A percentile compares a stretch with the other conserved stretches of the same genome.
Evolutionary conservation across 2,329 filamentous ascomycete species (phyloP).

Genomic region (Lasiodiplodia hormozganensis): DNA sequence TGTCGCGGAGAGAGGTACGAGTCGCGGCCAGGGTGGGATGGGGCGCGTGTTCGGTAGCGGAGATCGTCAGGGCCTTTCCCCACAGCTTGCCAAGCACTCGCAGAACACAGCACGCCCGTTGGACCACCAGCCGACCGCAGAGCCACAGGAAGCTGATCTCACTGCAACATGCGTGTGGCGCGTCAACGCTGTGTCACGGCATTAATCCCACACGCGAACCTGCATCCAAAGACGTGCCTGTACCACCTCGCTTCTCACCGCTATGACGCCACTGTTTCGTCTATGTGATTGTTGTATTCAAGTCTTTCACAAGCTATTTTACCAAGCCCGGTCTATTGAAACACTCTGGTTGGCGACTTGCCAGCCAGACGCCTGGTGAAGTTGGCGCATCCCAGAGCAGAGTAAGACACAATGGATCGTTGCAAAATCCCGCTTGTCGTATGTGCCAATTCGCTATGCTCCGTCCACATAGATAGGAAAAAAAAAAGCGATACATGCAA

Average conservation of each 20-base stretch:
- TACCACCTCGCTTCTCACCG: neutral
- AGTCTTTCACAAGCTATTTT: constrained; percentile 16
- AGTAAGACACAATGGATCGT: neutral
- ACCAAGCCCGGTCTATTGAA: constrained; percentile 20
- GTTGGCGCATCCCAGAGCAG: neutral
- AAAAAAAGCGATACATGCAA: neutral
- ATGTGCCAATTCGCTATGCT: neutral
- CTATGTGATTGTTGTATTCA: constrained; percentile 24
- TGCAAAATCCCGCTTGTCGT: neutral
- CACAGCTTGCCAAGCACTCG: constrained; percentile 7
- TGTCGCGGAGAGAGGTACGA: constrained; percentile 10
- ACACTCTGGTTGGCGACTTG: neutral
- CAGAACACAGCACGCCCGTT: neutral
- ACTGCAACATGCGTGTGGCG: neutral
- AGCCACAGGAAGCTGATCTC: neutral
- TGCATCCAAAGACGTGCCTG: neutral
- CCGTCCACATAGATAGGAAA: constrained; percentile 7
- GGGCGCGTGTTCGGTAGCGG: neutral
- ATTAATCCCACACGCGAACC: neutral
- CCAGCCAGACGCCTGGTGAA: neutral
- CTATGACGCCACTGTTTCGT: constrained; percentile 7
- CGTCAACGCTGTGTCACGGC: neutral
- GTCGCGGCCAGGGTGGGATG: constrained; percentile 9
- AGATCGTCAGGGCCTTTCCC: constrained; percentile 27
- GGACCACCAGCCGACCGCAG: constrained; percentile 10